Evolutionary conservation across 495 filamentous ascomycete species (phyloP).

Genomic region (Hamigera avellanea): DNA sequence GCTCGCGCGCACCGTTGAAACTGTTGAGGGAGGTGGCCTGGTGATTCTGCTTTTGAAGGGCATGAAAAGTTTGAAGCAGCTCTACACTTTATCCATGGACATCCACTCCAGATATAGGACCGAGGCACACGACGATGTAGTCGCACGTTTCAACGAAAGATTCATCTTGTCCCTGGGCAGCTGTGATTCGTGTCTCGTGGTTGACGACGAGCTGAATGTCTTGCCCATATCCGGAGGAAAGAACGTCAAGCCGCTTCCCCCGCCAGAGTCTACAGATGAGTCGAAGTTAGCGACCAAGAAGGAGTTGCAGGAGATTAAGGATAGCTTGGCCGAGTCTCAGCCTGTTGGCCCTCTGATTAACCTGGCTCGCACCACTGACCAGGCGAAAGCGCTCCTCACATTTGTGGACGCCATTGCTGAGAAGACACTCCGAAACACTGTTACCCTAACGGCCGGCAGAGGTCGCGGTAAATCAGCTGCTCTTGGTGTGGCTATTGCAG

Average conservation of each 20-base stretch:
- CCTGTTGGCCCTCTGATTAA: slow-evolving; percentile 74
- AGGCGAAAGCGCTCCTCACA: slow-evolving; percentile 87
- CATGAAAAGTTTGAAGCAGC: slow-evolving; percentile 93
- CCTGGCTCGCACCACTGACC: slow-evolving; percentile 82
- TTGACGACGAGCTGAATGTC: slow-evolving; percentile 97
- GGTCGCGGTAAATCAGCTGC: slow-evolving; percentile 96
- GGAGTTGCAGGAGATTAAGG: slow-evolving; percentile 81
- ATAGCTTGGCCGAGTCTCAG: slow-evolving; percentile 71
- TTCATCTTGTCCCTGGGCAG: slow-evolving; percentile 92
- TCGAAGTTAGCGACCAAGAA: slow-evolving; percentile 51
- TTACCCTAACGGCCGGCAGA: slow-evolving; percentile 85
- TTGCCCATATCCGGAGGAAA: slow-evolving; percentile 95
- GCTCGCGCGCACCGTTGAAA: slow-evolving; percentile 89
- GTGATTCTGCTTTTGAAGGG: slow-evolving; percentile 86
- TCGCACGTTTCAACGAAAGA: slow-evolving; percentile 93
- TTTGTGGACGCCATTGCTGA: slow-evolving; percentile 96
- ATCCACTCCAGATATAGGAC: slow-evolving; percentile 94
- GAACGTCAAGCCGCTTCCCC: slow-evolving; percentile 73
- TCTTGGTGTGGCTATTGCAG: slow-evolving; percentile 85
- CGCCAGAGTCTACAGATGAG: slow-evolving; percentile 53
- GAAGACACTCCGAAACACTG: slow-evolving; percentile 88
- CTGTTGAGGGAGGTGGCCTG: slow-evolving; percentile 91
- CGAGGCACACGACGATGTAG: slow-evolving; percentile 91
- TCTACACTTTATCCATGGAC: slow-evolving; percentile 97
- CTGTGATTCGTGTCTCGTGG: slow-evolving; percentile 88